A percentile compares a stretch with the other conserved stretches of the same genome.
phyloP scores from a whole-genome alignment of 2,329 filamentous ascomycete species.

The Xylariomycetidae sp. region DNA sequence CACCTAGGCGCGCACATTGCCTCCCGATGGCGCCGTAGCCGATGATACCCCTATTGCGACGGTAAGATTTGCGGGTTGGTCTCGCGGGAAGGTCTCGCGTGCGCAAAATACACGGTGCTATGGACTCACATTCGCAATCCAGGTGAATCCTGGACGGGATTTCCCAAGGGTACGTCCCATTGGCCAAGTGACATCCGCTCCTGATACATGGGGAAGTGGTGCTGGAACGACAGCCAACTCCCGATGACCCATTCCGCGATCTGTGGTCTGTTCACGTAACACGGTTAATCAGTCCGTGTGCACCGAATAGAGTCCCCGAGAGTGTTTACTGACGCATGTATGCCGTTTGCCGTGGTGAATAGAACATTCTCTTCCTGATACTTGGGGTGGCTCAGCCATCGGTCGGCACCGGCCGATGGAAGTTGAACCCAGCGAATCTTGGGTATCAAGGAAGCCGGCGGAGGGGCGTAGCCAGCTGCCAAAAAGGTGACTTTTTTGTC shows the following conservation, averaged over 20 bases:
- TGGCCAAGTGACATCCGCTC: conserved; percentile 10
- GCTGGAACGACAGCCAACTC: conserved; percentile 44
- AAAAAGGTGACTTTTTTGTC: conserved; percentile 39
- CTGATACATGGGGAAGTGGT: conserved; percentile 19
- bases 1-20: conserved; percentile 40
- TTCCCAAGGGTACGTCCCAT: conserved; percentile 7
- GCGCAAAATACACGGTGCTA: too few species aligned
- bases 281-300: too few species aligned
- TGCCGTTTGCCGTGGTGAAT: conserved; percentile 50
- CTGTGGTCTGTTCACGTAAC: conserved; percentile 37
- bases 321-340: conserved; percentile 50
- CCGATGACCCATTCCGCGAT: conserved; percentile 52
- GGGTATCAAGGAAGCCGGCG: conserved; percentile 25
- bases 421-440: conserved; percentile 41
- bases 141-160: conserved; percentile 14
- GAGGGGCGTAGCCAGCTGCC: conserved; percentile 26
- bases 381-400: conserved; percentile 34
- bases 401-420: conserved; percentile 38
- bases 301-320: too few species aligned
- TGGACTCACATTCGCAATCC: conserved; percentile 13
- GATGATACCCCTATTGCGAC: conserved; percentile 26
- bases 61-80: conserved; percentile 8
- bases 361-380: conserved; percentile 43
- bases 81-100: neutral
- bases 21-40: conserved; percentile 39